phyloP scores from a whole-genome alignment of 768 basidiomycete species.

The Pleurotus citrinopileatus region DNA sequence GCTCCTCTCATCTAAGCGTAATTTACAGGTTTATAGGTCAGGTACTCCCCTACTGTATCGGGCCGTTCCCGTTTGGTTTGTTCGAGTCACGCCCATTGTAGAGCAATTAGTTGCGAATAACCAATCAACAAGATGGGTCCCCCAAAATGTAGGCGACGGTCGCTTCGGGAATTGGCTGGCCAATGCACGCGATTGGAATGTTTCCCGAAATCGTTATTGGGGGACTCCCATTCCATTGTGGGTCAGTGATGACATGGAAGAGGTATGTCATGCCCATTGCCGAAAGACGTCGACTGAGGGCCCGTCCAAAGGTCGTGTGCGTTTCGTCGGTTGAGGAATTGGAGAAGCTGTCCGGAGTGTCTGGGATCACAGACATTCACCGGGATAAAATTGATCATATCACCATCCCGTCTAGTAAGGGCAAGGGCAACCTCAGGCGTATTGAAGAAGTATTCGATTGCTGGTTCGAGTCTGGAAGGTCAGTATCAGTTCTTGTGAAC shows the following conservation, averaged over 20 bases:
- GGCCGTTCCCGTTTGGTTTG: slow-evolving; percentile 95
- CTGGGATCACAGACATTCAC: slow-evolving; percentile 86
- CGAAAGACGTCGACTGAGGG: neutral
- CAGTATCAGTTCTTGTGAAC: slow-evolving; percentile 19
- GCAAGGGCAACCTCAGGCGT: slow-evolving; percentile 82
- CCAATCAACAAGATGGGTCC: slow-evolving; percentile 92
- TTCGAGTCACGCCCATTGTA: slow-evolving; percentile 80
- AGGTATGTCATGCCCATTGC: slow-evolving; percentile 44
- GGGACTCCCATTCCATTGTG: slow-evolving; percentile 97
- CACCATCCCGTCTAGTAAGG: slow-evolving; percentile 89
- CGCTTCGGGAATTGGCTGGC: slow-evolving; percentile 97
- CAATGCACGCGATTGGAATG: slow-evolving; percentile 99
- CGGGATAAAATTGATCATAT: slow-evolving; percentile 94
- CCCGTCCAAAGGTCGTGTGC: slow-evolving; percentile 63
- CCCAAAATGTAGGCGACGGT: slow-evolving; percentile 84
- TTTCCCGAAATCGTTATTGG: slow-evolving; percentile 99
- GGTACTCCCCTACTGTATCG: slow-evolving; percentile 95
- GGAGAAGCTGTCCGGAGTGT: slow-evolving; percentile 79
- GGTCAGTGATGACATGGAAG: slow-evolving; percentile 90
- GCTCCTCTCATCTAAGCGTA: neutral
- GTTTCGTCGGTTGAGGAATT: slow-evolving; percentile 88
- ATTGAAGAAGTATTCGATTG: slow-evolving; percentile 99
- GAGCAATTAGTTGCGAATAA: slow-evolving; percentile 91
- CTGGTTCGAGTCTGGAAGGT: slow-evolving; percentile 99
- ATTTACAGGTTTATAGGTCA: slow-evolving; percentile 51